Percentiles rank a stretch among this genome's conserved stretches.
These are phyloP conservation scores for Dittrichia graveolens DNA, from an alignment of 129 eudicot species.

Conservation along the genomic window DNA sequence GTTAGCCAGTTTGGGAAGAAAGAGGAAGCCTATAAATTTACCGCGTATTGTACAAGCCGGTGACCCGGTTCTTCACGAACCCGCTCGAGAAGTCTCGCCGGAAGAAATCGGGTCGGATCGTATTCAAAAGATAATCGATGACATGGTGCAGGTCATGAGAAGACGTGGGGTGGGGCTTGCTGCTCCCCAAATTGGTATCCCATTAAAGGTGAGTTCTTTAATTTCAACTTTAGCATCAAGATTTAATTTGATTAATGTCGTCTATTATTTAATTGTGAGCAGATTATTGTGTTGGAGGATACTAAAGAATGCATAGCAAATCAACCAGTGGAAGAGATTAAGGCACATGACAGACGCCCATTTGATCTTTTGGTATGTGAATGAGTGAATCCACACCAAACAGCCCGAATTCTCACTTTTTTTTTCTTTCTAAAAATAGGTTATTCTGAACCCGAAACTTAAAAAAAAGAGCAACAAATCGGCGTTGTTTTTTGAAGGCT, in stretches of 20 bases:
- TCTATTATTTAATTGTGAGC: constrained; percentile 9
- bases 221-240: no score
- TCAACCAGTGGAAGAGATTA: constrained; percentile 67
- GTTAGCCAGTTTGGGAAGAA: constrained; percentile 58
- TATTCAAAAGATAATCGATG: constrained; percentile 71
- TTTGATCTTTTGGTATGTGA: constrained; percentile 85
- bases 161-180: constrained; percentile 80
- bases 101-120: constrained; percentile 69
- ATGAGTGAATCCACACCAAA: constrained; percentile 4
- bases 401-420: background rate
- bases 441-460: constrained; percentile 68
- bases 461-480: constrained; percentile 59
- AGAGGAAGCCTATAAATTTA: constrained; percentile 33
- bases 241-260: constrained; percentile 16
- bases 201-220: constrained; percentile 50
- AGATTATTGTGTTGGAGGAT: constrained; percentile 93
- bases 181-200: constrained; percentile 81
- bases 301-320: constrained; percentile 64
- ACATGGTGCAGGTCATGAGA: constrained; percentile 73
- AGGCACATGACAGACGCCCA: constrained; percentile 67
- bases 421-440: constrained; percentile 43
- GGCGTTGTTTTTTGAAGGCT: constrained; percentile 87
- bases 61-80: constrained; percentile 78
- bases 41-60: constrained; percentile 72
- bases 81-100: constrained; percentile 52